Base-by-base conservation (phyloP, 176 grass and related monocot species). In the Canna indica region DNA sequence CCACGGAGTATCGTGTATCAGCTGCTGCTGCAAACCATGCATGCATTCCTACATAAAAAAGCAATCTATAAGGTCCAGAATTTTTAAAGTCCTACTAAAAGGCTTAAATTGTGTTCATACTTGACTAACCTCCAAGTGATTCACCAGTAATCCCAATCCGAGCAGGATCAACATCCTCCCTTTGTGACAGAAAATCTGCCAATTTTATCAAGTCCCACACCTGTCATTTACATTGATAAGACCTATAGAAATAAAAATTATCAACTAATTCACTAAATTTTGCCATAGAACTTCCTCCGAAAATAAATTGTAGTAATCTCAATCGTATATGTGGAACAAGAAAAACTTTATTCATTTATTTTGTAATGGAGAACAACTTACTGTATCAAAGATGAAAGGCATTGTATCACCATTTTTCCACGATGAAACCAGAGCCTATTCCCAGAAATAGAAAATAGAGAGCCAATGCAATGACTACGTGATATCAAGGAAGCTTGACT, bases 371-470 rank as follows among this genome's bases (percentile, higher is more conserved):
- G 28, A 59, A 39, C 53, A 59, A 39, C 53, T 47, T 91, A 96
- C 93, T 84, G 93, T 96, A 82, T 96, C 93, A 79, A 89, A 90
- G 72, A 96, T 85, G 75, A 96, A 96, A 52, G 88, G 93, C 93
- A 96, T 96, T 0, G 83, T 87, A 71, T 85, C 79, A 46, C 86
- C 93, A 60, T 83, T 87, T 73, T 30, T 83, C 93, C 93, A 96
- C 76, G 88, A 67, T 32, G 69, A 89, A 69, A 85, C 85, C 34
- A 96, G 74, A 88, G 86, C 86, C 93, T 91, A 79, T 71, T 59
- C 35, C 54, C 18, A 25, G 9, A 17, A 48, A 47, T 22, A 2
- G 32, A 2, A 17, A 48, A 2, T 9, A 32, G 45, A 68, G 6
- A 10, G 14, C 1, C 68, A 32, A 48, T 12, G 2, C 0, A 20